Base-by-base conservation (phyloP, 345 rosid genomes). In the Cardiospermum halicacabum region DNA sequence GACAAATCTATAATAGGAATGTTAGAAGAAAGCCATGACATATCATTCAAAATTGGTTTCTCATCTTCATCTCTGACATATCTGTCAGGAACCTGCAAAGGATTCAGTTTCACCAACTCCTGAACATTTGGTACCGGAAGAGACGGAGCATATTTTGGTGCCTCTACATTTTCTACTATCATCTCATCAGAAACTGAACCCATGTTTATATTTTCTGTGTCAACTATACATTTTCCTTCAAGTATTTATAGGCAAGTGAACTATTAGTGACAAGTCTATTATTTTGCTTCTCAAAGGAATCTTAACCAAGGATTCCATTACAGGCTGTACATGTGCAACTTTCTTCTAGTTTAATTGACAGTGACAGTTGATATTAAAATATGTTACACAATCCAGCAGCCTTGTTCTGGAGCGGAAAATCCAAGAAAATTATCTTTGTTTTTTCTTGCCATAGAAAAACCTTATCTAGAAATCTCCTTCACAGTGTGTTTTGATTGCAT, bases 121-220 rank as follows among this genome's bases (percentile, higher is more conserved):
- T 63, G 82, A 37, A 69, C 80, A 59, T 67, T 79, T 36, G 75
- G 75, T 16, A 72, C 70, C 0, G 81, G 74, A 13, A 77, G 4
- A 13, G 71, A 74, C 42, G 74, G 56, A 0, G 9, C 76, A 34
- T 48, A 71, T 19, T 22, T 42, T 0, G 74, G 74, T 0, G 49
- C 59, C 2, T 59, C 68, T 32, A 61, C 76, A 5, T 31, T 47
- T n/a, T 58, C 69, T 22, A 7, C 3, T 21, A 19, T 6, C 8
- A 27, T 53, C 56, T 53, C 65, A 59, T 59, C 53, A 19, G 24
- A 19, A 10, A 11, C 39, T 18, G 75, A 39, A 27, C 47, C 58
- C 73, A 49, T 47, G 40, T 72, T 39, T 34, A 49, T 47, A 30
- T 72, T 39, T 34, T 16, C 54, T 4, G 19, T 45, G 5, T 27